Percentiles rank a stretch among this genome's conserved stretches.
Evolutionary conservation across 2,329 filamentous ascomycete genomes (phyloP).

Genomic region (Tolypocladium ovalisporum): DNA sequence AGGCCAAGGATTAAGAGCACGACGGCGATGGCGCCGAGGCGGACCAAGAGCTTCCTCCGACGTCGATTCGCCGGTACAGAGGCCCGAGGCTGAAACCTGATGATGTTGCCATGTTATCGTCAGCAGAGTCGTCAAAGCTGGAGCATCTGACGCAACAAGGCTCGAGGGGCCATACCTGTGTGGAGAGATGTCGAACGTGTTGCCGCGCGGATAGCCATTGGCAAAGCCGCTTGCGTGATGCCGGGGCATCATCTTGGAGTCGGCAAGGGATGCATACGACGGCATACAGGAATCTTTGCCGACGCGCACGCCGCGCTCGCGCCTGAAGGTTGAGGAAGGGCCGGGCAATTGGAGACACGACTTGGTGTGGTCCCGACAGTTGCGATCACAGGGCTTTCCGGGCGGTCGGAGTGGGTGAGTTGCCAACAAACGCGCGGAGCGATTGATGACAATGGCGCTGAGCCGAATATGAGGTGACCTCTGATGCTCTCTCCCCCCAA

Average conservation of each 20-base stretch:
- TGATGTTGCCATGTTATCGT: not conserved
- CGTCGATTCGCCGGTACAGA: slow-evolving; percentile 60
- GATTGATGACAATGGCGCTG: not conserved
- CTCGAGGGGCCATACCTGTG: slow-evolving; percentile 55
- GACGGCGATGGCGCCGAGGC: slow-evolving; percentile 49
- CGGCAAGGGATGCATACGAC: slow-evolving; percentile 16
- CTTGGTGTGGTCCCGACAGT: not conserved
- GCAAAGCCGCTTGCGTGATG: slow-evolving; percentile 65
- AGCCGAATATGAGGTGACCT: not conserved
- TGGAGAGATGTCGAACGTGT: slow-evolving; percentile 78
- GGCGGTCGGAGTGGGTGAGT: not conserved
- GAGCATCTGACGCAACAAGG: not conserved
- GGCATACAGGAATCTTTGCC: not conserved
- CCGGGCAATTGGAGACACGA: not conserved
- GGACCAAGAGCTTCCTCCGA: slow-evolving; percentile 60
- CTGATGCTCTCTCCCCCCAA: not conserved
- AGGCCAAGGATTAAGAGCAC: slow-evolving; percentile 57
- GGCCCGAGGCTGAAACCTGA: slow-evolving; percentile 69
- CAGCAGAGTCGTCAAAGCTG: not conserved
- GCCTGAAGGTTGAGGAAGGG: not conserved
- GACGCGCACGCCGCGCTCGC: not conserved
- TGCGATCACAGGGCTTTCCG: not conserved
- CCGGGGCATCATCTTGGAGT: slow-evolving; percentile 69
- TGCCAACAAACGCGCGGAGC: not conserved
- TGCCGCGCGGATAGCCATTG: slow-evolving; percentile 71